Base-by-base conservation (phyloP, 495 filamentous ascomycete species). In the Physcia stellaris region DNA sequence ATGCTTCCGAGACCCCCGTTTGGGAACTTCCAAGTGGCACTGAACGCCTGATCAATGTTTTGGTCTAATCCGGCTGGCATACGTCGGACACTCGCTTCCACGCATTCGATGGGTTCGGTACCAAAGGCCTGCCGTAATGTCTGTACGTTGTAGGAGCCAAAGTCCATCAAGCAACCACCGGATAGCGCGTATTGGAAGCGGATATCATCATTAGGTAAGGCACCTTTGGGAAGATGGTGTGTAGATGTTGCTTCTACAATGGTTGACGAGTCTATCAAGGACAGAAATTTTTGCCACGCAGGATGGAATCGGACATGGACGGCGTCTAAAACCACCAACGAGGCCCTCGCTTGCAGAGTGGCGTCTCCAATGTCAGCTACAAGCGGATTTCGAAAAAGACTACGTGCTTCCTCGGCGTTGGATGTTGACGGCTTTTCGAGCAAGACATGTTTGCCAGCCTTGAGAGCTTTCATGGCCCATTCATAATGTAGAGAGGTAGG, bases 301-400 rank as follows among this genome's bases (percentile, higher is more conserved):
- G 73, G 74, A 34, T 74, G 66, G 48, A 77, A 80, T 11, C 57
- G 52, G 41, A 56, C 59, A 49, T 77, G 73, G 32, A 73, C 64
- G 4, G 74, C 75, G 52, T 82, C 78, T 2, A 80, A 59, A 1
- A 79, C 46, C 7, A 80, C 61, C 13, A 22, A 35, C 21, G 13
- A 9, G 20, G 18, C 24, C 26, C n/a, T 13, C 20, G 11, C 4
- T 6, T 15, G 6, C 3, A 32, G 5, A 9, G 9, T 34, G 32
- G 9, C 16, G 9, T 17, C 10, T 9, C n/a, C n/a, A n/a, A n/a
- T n/a, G n/a, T n/a, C n/a, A n/a, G n/a, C n/a, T n/a, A n/a, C n/a
- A 1, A 40, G 13, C 4, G 38, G 38, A 20, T 12, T 37, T 40
- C 38, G 38, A 15, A 44, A 39, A 1, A 69, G 51, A 9, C 43